Base-by-base conservation (phyloP, 2,329 filamentous ascomycete genomes). In the Xylaria sp. region DNA sequence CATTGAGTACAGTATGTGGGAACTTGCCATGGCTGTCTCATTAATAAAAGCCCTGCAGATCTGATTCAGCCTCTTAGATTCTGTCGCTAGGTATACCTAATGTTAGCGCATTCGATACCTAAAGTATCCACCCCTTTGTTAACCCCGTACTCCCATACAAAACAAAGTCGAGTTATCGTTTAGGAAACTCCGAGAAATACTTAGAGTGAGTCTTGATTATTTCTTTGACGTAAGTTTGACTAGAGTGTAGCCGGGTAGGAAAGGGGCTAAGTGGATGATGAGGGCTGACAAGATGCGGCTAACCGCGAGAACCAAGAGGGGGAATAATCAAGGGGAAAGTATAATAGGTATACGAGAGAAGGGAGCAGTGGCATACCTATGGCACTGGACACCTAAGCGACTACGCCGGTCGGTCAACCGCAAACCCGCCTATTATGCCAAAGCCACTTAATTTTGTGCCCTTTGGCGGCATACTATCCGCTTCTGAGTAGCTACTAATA, bases 1-100 rank as follows among this genome's bases (percentile, higher is more conserved):
- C 32, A 57, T 51, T 59, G 39, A 42, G 54, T 62, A 58, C 50
- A 42, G 64, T 58, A 63, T 4, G 21, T 32, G 34, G 21, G n/a
- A 7, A 19, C 14, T 51, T 61, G 27, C 9, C 21, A 51, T 14
- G 11, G 27, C 39, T 54, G 42, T 57, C 6, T 27, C 21, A 17
- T 45, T 8, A 48, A 42, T 30, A 34, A 50, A 53, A 67, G 34
- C 27, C 27, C 59, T 63, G 55, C 24, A 64, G 48, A 60, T 54
- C 45, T 42, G 5, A 14, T 21, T 48, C 42, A 53, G 47, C 48
- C 53, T 65, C 54, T 7, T 47, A 8, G 3, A 3, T 24, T 56
- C 39, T 19, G 3, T 45, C 19, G 4, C 30, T 4, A 57, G 39
- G 4, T 42, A 42, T 42, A 17, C 11, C 4, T 21, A 32, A 42